phyloP scores from a whole-genome alignment of 2,329 filamentous ascomycete genomes.

The Cladosporium sp. region DNA sequence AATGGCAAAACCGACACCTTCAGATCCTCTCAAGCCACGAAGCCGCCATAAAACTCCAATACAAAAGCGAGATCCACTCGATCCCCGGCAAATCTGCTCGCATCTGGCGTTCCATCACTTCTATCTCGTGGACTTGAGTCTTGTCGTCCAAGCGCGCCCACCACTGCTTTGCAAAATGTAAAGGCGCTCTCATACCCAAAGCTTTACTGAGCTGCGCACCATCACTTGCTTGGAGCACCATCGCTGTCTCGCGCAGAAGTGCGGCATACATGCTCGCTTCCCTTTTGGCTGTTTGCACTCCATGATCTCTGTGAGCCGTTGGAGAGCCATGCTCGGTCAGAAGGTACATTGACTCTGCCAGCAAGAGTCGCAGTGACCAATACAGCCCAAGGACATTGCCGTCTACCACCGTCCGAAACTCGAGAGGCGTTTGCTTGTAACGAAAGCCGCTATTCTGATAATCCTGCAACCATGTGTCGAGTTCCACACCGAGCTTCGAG shows the following conservation, averaged over 20 bases:
- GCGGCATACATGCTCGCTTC: neutral
- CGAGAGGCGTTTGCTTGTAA: neutral
- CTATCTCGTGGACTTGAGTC: neutral
- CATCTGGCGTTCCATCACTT: neutral
- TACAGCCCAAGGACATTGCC: neutral
- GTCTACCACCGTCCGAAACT: neutral
- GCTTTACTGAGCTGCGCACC: neutral
- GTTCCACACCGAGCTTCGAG: neutral
- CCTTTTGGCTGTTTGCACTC: neutral
- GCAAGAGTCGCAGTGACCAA: neutral
- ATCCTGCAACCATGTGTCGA: neutral
- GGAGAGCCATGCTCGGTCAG: neutral
- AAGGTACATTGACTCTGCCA: neutral
- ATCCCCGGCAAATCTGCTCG: neutral
- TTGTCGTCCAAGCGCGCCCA: neutral
- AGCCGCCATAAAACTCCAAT: neutral
- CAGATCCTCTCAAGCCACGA: neutral
- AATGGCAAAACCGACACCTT: too few species aligned
- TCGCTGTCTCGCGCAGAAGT: neutral
- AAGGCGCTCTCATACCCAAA: neutral
- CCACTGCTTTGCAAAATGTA: neutral
- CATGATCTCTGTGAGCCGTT: neutral
- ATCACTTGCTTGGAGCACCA: neutral
- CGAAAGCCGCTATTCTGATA: neutral
- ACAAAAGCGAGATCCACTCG: neutral